These are phyloP conservation scores for Lenzites betulinus DNA, from an alignment of 768 basidiomycete species.

Conservation along the genomic window DNA sequence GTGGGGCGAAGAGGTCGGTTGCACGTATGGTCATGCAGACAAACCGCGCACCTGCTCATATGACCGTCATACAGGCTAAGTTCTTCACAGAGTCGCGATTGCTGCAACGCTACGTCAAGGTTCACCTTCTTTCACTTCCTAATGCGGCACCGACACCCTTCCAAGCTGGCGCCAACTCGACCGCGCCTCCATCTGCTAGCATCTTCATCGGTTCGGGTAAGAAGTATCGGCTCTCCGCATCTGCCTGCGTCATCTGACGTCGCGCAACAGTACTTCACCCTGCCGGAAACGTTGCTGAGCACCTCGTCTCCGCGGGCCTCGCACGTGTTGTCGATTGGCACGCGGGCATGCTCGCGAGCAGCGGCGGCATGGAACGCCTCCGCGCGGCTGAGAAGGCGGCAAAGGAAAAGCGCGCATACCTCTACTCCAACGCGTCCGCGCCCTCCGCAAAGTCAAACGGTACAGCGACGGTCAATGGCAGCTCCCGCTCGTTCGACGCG, in stretches of 20 bases:
- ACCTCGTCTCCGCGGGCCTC: conserved; percentile 79
- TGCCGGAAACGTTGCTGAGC: conserved; percentile 92
- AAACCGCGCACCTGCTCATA: conserved; percentile 5
- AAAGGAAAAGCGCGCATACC: conserved; percentile 68
- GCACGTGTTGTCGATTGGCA: conserved; percentile 98
- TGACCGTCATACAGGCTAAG: conserved; percentile 61
- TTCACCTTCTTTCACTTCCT: conserved; percentile 79
- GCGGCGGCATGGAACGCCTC: conserved; percentile 85
- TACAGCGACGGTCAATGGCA: conserved; percentile 42
- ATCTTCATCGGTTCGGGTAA: conserved; percentile 87
- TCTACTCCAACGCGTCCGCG: conserved; percentile 63
- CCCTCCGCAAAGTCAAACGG: conserved; percentile 52
- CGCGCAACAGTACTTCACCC: conserved; percentile 72
- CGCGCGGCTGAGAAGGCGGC: conserved; percentile 81
- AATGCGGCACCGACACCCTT: conserved; percentile 80
- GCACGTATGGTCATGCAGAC: not conserved
- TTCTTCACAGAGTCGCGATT: conserved; percentile 91
- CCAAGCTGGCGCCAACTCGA: conserved; percentile 54
- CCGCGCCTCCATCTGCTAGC: conserved; percentile 67
- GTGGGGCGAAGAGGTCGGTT: conserved; percentile 84
- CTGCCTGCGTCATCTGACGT: not conserved
- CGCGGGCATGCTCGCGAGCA: conserved; percentile 86
- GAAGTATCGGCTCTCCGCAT: conserved; percentile 13
- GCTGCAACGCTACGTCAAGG: conserved; percentile 76
- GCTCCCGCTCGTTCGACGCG: conserved; percentile 68